These are phyloP conservation scores for Mucor saturninus DNA, from an alignment of 371 early-diverging fungal species.

Conservation along the genomic window DNA sequence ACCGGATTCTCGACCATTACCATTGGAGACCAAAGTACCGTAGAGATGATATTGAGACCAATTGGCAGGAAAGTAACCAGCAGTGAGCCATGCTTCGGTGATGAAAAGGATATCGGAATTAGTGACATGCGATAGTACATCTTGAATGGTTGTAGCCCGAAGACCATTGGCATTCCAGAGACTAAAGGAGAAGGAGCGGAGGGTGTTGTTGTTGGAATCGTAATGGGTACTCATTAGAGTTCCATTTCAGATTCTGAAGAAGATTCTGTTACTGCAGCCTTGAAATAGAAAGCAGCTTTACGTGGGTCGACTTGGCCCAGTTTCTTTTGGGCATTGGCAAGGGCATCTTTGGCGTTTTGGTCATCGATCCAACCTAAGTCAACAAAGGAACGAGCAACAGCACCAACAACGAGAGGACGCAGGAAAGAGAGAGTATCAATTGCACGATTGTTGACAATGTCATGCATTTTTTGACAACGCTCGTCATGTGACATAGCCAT, in stretches of 20 bases:
- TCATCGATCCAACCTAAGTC: conserved; percentile 1
- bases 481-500: not conserved
- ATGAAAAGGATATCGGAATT: conserved; percentile 13
- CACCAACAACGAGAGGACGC: not conserved
- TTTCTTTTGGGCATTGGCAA: not conserved
- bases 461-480: not conserved
- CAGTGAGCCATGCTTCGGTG: conserved; percentile 21
- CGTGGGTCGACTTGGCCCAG: not conserved
- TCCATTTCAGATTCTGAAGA: not conserved
- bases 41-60: conserved; percentile 9
- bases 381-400: conserved; percentile 3
- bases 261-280: not conserved
- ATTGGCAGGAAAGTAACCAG: conserved; percentile 2
- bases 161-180: conserved; percentile 17
- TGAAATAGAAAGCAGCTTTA: conserved; percentile 3
- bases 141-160: not conserved
- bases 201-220: not conserved
- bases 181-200: not conserved
- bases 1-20: not conserved
- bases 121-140: conserved; percentile 1
- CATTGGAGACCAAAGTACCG: not conserved
- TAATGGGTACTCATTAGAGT: not conserved
- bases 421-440: not conserved
- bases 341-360: not conserved
- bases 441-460: not conserved